These are phyloP conservation scores for Flaveria bidentis DNA, from an alignment of 129 eudicot genomes.

Conservation along the genomic window DNA sequence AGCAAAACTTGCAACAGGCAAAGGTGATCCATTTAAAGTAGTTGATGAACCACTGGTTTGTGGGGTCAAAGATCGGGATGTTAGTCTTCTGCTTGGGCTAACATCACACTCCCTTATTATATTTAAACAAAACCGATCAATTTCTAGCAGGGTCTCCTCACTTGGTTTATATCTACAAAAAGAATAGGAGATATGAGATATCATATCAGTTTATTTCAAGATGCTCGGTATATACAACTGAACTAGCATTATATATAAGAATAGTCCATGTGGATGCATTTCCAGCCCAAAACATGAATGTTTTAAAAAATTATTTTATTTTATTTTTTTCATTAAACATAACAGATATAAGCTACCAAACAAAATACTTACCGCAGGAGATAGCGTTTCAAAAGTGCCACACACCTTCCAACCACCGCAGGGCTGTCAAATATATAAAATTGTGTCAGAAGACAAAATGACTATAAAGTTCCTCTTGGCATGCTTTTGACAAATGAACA, in stretches of 20 bases:
- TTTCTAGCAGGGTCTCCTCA: slow-evolving; percentile 82
- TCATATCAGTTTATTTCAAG: slow-evolving; percentile 17
- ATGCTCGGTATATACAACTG: not conserved
- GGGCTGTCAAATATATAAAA: slow-evolving; percentile 58
- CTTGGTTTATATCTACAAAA: slow-evolving; percentile 88
- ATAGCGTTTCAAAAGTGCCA: slow-evolving; percentile 80
- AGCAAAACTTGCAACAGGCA: slow-evolving; percentile 92
- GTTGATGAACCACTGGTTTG: slow-evolving; percentile 49
- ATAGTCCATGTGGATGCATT: not conserved
- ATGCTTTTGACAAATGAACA: slow-evolving; percentile 20
- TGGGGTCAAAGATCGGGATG: slow-evolving; percentile 66
- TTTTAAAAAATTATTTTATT: not conserved
- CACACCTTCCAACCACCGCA: slow-evolving; percentile 91
- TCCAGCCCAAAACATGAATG: not conserved
- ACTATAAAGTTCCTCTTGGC: not conserved
- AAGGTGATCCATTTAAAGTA: slow-evolving; percentile 54
- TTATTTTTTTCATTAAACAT: not conserved
- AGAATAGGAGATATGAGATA: slow-evolving; percentile 17
- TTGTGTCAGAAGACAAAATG: slow-evolving; percentile 30
- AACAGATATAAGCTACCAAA: slow-evolving; percentile 20
- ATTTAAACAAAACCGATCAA: slow-evolving; percentile 83
- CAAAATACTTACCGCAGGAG: slow-evolving; percentile 54
- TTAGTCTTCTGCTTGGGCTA: slow-evolving; percentile 58
- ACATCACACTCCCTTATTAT: slow-evolving; percentile 80
- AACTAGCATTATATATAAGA: not conserved